Percentiles rank a stretch among this genome's conserved stretches.
phyloP scores from a whole-genome alignment of 305 asterid species.

The Fraxinus ornus region DNA sequence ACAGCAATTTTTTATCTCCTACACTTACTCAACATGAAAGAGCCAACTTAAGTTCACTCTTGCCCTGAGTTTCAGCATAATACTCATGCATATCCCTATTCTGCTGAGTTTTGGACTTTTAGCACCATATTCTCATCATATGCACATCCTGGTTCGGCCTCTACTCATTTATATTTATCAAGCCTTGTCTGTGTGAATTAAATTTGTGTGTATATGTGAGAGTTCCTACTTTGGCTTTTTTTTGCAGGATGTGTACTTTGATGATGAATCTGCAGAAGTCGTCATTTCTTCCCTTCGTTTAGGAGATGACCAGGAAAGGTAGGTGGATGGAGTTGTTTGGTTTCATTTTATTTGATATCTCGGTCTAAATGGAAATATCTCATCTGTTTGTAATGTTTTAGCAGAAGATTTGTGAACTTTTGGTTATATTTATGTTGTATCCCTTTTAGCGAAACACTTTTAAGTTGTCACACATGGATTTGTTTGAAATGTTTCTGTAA shows the following conservation, averaged over 20 bases:
- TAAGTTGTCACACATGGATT: background rate
- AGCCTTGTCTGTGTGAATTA: constrained; percentile 19
- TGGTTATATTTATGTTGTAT: background rate
- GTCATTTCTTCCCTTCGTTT: constrained; percentile 68
- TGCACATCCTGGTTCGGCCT: background rate
- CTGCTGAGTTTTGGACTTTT: background rate
- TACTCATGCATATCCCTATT: background rate
- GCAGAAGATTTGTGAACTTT: background rate
- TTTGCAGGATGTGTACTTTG: constrained; percentile 62
- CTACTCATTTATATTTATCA: background rate
- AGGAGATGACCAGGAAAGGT: constrained; percentile 63
- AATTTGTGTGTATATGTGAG: background rate
- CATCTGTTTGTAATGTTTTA: background rate
- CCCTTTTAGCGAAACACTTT: background rate
- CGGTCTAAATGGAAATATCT: background rate
- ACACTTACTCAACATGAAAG: background rate
- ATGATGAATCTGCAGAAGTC: constrained; percentile 70
- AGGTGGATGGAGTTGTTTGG: constrained; percentile 10
- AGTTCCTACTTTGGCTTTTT: constrained; percentile 15
- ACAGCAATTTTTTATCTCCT: background rate
- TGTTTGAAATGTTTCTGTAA: background rate
- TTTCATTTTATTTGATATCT: constrained; percentile 6
- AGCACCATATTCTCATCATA: background rate
- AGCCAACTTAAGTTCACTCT: background rate
- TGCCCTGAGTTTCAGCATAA: background rate